Percentiles rank a stretch among this genome's conserved stretches.
phyloP scores from a whole-genome alignment of 2,329 filamentous ascomycete species.

The Ceratocystis alfenasii region DNA sequence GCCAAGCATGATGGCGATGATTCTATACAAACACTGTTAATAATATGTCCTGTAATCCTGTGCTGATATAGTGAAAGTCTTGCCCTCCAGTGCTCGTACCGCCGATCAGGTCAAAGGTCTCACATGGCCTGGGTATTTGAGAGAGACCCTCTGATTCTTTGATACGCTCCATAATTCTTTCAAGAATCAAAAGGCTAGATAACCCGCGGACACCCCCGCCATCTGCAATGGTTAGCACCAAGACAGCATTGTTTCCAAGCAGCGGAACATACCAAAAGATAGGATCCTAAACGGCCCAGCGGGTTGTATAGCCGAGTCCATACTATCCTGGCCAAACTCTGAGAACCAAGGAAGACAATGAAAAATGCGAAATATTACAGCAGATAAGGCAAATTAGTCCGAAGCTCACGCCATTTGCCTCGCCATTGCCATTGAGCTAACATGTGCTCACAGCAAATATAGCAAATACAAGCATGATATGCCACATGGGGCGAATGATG shows the following conservation, averaged over 20 bases:
- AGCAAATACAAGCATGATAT: too few species aligned
- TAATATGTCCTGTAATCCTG: slow-evolving; percentile 17
- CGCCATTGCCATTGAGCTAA: too few species aligned
- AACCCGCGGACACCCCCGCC: slow-evolving; percentile 25
- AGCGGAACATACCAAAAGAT: not conserved
- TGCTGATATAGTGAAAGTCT: not conserved
- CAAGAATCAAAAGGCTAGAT: slow-evolving; percentile 23
- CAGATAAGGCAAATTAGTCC: too few species aligned
- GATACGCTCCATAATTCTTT: slow-evolving; percentile 26
- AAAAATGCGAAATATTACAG: too few species aligned
- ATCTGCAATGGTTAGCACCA: slow-evolving; percentile 20
- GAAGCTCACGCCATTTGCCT: too few species aligned
- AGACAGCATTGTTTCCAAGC: not conserved
- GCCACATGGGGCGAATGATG: too few species aligned
- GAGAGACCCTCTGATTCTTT: slow-evolving; percentile 20
- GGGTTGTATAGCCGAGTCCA: too few species aligned
- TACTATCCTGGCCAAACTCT: too few species aligned
- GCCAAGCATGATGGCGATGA: not conserved
- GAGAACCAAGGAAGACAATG: too few species aligned
- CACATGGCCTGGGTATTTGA: slow-evolving; percentile 25
- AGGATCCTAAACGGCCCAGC: not conserved
- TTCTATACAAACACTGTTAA: not conserved
- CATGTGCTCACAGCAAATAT: too few species aligned
- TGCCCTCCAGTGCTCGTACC: slow-evolving; percentile 29
- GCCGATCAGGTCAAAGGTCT: slow-evolving; percentile 28